Conservation (phyloP, 2,329 filamentous ascomycete species). For the Colletotrichum shisoi region DNA sequence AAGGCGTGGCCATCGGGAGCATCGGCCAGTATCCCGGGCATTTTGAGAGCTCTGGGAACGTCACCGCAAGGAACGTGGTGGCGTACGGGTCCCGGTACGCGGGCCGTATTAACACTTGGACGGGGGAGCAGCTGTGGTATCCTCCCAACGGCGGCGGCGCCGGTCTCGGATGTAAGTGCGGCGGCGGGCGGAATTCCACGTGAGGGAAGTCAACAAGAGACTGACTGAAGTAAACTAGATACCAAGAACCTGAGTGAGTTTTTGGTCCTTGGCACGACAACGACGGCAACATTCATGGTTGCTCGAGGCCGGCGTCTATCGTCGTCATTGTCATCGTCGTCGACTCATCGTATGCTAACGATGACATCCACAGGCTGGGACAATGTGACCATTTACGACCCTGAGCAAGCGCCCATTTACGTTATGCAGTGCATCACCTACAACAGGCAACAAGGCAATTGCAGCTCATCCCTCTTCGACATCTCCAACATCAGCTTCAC, state of each 20-base stretch:
- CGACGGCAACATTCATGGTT: neutral
- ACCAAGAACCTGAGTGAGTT: constrained; percentile 4
- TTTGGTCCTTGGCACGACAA: neutral
- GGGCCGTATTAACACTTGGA: constrained; percentile 17
- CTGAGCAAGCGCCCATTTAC: constrained; percentile 11
- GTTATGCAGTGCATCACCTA: constrained; percentile 28
- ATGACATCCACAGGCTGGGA: constrained; percentile 2
- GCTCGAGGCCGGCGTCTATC: too few relatives aligned
- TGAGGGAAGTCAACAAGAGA: neutral
- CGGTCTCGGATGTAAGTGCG: constrained; percentile 4
- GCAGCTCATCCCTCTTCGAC: constrained; percentile 11
- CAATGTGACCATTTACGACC: constrained; percentile 19
- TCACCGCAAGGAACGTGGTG: too few relatives aligned
- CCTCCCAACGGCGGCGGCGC: constrained; percentile 4
- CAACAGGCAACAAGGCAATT: constrained; percentile 6
- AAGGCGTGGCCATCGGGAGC: too few relatives aligned
- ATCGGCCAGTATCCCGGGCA: too few relatives aligned
- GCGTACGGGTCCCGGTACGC: constrained; percentile 9
- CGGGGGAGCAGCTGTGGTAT: constrained; percentile 4
- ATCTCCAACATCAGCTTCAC: constrained; percentile 23
- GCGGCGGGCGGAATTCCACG: neutral
- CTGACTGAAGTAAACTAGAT: neutral
- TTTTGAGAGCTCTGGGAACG: too few relatives aligned
- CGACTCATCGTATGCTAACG: neutral
- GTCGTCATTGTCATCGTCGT: too few relatives aligned